Base-by-base conservation (phyloP, 2,329 filamentous ascomycete species). In the Fusarium sterilihyphosum region DNA sequence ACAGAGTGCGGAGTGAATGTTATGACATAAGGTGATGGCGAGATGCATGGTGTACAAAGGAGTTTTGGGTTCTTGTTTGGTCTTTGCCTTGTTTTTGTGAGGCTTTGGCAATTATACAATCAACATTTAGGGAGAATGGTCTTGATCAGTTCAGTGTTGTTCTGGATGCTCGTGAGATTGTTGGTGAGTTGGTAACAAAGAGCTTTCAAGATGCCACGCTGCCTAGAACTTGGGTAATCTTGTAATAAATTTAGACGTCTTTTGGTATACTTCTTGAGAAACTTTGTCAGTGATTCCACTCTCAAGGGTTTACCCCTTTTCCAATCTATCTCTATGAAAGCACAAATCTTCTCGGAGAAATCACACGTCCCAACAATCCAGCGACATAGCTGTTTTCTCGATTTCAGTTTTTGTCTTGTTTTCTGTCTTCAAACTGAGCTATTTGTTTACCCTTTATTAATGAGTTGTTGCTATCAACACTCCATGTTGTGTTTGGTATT, bases 1-100 rank as follows among this genome's bases (percentile, higher is more conserved):
- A 24, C 80, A 82, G 68, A 81, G 77, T 70, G 69, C 80, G 50
- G 82, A 85, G 70, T 70, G 61, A 73, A 40, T 59, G 33, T 57
- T 47, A 59, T 53, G 50, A 35, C 40, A 40, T 20, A 16, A 38
- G 61, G 49, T 41, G 33, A 46, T 17, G 29, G 59, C 31, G 41
- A 68, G 62, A 62, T 68, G 56, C 56, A 57, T 57, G 72, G 66
- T 72, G 68, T 63, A 61, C 57, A 68, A 70, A 69, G 76, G 76
- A 71, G 74, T 78, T 75, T 66, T 33, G 67, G 52, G 33, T 38
- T 59, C 20, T 67, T 49, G n/a, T 66, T 40, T 44, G 24, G 47
- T 71, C 56, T 54, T 12, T 49, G 58, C 47, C 58, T 59, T 53
- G 38, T 49, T 26, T 63, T 46, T 11, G 41, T 50, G 11, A 7